Evolutionary conservation across 1,284 basidiomycete species (phyloP).

Genomic region (Ganoderma boninense): DNA sequence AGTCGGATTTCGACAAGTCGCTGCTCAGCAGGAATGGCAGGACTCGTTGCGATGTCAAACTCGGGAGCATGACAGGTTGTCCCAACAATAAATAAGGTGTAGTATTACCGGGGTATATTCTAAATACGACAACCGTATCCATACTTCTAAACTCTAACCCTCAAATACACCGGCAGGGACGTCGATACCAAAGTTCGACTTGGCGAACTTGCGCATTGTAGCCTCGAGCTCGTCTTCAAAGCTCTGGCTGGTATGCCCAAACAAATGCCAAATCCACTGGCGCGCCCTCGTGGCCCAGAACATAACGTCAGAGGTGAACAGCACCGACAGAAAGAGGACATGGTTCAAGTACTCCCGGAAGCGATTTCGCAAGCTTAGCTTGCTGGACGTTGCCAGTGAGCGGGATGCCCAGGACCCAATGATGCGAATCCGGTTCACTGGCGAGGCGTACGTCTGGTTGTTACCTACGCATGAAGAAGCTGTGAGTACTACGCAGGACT

Average conservation of each 20-base stretch:
- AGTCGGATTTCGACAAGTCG: too few species aligned
- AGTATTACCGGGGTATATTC: neutral
- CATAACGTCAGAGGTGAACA: constrained; percentile 63
- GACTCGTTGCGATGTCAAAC: too few species aligned
- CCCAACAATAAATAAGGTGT: neutral
- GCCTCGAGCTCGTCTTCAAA: constrained; percentile 77
- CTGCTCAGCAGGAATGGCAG: too few species aligned
- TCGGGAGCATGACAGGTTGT: neutral
- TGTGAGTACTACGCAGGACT: neutral
- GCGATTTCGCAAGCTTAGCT: constrained; percentile 50
- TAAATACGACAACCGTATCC: neutral
- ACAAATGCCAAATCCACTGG: constrained; percentile 54
- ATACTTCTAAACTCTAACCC: constrained; percentile 28
- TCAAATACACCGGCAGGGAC: constrained; percentile 40
- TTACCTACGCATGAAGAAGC: constrained; percentile 53
- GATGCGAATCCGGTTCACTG: constrained; percentile 88
- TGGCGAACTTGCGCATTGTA: constrained; percentile 65
- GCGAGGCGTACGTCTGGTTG: constrained; percentile 82
- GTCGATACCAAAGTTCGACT: constrained; percentile 67
- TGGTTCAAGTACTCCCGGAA: constrained; percentile 59
- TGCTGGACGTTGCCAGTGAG: constrained; percentile 53
- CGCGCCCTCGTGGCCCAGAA: constrained; percentile 63
- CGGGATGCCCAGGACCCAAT: constrained; percentile 77
- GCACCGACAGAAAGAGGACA: constrained; percentile 59
- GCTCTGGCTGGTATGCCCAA: constrained; percentile 41